phyloP scores from a whole-genome alignment of 306 rosid species.

The Cicer arietinum region DNA sequence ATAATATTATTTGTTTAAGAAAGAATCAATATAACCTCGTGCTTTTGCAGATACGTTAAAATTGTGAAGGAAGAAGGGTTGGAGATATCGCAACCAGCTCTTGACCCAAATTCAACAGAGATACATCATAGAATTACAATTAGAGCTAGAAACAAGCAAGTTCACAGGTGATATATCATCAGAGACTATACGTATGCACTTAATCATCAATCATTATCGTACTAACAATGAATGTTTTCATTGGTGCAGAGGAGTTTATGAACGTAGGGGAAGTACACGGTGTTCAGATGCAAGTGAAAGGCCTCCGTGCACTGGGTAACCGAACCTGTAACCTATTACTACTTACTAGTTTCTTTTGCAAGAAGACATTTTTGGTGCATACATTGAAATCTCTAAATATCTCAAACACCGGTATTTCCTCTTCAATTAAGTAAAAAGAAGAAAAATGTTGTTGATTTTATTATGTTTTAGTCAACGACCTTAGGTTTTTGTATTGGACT shows the following conservation, averaged over 20 bases:
- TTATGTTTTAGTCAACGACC: neutral
- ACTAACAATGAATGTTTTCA: slow-evolving; percentile 35
- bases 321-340: neutral
- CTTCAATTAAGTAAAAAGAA: neutral
- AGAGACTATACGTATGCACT: slow-evolving; percentile 3
- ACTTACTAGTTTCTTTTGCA: too few relatives aligned
- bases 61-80: slow-evolving; percentile 76
- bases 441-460: neutral
- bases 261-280: slow-evolving; percentile 76
- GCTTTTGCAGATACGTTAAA: slow-evolving; percentile 71
- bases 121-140: slow-evolving; percentile 92
- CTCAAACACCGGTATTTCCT: too few relatives aligned
- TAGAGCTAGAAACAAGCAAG: slow-evolving; percentile 79
- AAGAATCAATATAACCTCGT: slow-evolving; percentile 22
- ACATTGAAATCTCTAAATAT: too few relatives aligned
- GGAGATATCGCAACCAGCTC: slow-evolving; percentile 97
- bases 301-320: slow-evolving; percentile 98
- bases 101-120: slow-evolving; percentile 93
- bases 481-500: neutral
- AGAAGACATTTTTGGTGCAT: too few relatives aligned
- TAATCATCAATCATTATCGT: slow-evolving; percentile 23
- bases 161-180: slow-evolving; percentile 68
- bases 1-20: slow-evolving; percentile 1
- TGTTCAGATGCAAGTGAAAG: slow-evolving; percentile 92
- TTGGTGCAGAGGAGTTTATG: slow-evolving; percentile 84